A percentile compares a stretch with the other conserved stretches of the same genome.
phyloP scores from a whole-genome alignment of 2,329 filamentous ascomycete species.

The Atkinsonella texensis region DNA sequence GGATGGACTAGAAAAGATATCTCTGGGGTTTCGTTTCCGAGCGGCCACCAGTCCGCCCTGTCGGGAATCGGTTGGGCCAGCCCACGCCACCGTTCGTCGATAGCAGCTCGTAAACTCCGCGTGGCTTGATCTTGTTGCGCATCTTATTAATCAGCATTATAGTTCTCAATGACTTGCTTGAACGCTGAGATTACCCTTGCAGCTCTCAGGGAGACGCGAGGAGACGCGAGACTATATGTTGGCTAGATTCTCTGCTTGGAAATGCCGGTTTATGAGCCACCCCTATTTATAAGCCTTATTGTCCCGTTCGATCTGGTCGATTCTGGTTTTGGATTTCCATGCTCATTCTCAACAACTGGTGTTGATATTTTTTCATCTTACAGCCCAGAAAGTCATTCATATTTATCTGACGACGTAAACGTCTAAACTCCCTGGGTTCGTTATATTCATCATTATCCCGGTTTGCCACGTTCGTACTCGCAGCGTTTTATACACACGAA shows the following conservation, averaged over 20 bases:
- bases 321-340: neutral
- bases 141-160: neutral
- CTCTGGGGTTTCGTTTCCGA: too few relatives aligned
- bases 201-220: neutral
- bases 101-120: constrained; percentile 1
- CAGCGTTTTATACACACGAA: neutral
- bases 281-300: neutral
- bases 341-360: neutral
- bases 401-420: neutral
- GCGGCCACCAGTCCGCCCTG: too few relatives aligned
- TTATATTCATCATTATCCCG: neutral
- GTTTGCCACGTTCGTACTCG: neutral
- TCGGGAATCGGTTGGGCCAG: too few relatives aligned
- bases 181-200: neutral
- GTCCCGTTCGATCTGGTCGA: neutral
- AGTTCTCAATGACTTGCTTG: neutral
- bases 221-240: neutral
- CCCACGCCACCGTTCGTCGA: too few relatives aligned
- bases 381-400: neutral
- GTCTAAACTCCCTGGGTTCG: neutral
- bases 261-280: neutral
- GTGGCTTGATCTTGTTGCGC: neutral
- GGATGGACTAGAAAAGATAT: too few relatives aligned
- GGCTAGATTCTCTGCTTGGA: neutral
- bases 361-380: neutral